Percentiles rank a stretch among this genome's conserved stretches.
These are phyloP conservation scores for Agarophyton chilense DNA, from an alignment of 23 red algal genomes.

Conservation along the genomic window DNA sequence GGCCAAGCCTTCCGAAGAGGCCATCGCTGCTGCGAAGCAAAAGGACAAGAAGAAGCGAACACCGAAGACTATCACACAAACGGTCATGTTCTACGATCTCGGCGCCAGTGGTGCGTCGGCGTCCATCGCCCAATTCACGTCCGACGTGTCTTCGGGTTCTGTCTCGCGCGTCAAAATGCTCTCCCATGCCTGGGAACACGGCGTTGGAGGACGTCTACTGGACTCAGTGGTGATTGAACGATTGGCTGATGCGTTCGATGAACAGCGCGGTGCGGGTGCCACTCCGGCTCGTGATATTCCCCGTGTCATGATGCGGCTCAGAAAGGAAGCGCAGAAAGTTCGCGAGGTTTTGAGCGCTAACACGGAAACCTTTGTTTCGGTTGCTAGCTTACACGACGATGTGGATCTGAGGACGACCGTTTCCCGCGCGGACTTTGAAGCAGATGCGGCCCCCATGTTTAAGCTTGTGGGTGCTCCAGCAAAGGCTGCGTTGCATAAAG, in stretches of 20 bases:
- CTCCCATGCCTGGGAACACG: slow-evolving; percentile 75
- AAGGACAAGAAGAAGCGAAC: slow-evolving; percentile 76
- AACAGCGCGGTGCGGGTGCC: slow-evolving; percentile 56
- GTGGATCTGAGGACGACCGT: slow-evolving; percentile 65
- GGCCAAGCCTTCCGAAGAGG: slow-evolving; percentile 56
- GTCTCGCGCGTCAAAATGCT: slow-evolving; percentile 76
- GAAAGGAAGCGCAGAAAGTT: slow-evolving; percentile 83
- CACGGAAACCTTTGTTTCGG: slow-evolving; percentile 66
- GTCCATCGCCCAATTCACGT: slow-evolving; percentile 75
- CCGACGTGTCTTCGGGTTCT: slow-evolving; percentile 48
- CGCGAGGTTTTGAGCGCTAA: slow-evolving; percentile 94
- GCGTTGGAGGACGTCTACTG: slow-evolving; percentile 68
- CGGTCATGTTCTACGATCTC: slow-evolving; percentile 89
- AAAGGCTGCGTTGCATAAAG: slow-evolving; percentile 40
- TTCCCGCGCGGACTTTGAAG: slow-evolving; percentile 71
- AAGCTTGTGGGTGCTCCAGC: slow-evolving; percentile 43
- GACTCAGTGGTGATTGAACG: slow-evolving; percentile 71
- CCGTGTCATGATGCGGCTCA: slow-evolving; percentile 85
- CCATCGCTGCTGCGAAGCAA: slow-evolving; percentile 30
- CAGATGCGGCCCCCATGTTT: slow-evolving; percentile 32
- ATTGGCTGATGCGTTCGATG: slow-evolving; percentile 62
- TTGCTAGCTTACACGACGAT: slow-evolving; percentile 66
- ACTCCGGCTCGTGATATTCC: slow-evolving; percentile 40
- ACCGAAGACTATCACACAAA: slow-evolving; percentile 58
- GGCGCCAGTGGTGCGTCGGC: slow-evolving; percentile 78